Conservation (phyloP, 2,329 filamentous ascomycete genomes). For the Acrocalymma vagum region DNA sequence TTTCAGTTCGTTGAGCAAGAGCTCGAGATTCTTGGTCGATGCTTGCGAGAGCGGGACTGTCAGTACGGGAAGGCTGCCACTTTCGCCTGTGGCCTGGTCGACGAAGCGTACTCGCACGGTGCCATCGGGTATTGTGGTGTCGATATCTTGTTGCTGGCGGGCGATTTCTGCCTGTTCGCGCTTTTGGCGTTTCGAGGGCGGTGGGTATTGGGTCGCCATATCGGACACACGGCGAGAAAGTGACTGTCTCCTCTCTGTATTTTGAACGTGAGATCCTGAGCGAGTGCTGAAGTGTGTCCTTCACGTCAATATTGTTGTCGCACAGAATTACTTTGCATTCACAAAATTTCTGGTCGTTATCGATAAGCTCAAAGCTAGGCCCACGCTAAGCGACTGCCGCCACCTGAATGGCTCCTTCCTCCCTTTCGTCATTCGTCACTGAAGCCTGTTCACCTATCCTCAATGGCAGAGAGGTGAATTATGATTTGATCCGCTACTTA, state of each 20-base stretch:
- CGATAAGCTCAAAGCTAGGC: slow-evolving; percentile 32
- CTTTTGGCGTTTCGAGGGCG: slow-evolving; percentile 87
- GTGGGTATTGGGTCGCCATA: slow-evolving; percentile 88
- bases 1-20: slow-evolving; percentile 84
- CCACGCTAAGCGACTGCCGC: slow-evolving; percentile 21
- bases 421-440: slow-evolving; percentile 2
- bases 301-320: too few species aligned
- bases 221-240: too few species aligned
- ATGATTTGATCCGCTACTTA: slow-evolving; percentile 29
- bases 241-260: too few species aligned
- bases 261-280: too few species aligned
- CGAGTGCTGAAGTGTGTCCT: too few species aligned
- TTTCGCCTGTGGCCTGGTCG: slow-evolving; percentile 76
- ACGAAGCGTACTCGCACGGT: slow-evolving; percentile 88
- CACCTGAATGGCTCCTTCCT: slow-evolving; percentile 16
- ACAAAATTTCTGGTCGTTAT: slow-evolving; percentile 31
- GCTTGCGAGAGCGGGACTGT: slow-evolving; percentile 85
- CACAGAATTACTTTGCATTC: slow-evolving; percentile 16
- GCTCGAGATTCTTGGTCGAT: slow-evolving; percentile 86
- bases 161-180: slow-evolving; percentile 76
- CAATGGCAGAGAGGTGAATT: slow-evolving; percentile 1
- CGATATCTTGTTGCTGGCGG: slow-evolving; percentile 77
- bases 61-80: slow-evolving; percentile 72
- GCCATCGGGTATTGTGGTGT: slow-evolving; percentile 71
- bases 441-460: background rate